phyloP scores from a whole-genome alignment of 164 flowering plant genomes.

The Warburgia ugandensis region DNA sequence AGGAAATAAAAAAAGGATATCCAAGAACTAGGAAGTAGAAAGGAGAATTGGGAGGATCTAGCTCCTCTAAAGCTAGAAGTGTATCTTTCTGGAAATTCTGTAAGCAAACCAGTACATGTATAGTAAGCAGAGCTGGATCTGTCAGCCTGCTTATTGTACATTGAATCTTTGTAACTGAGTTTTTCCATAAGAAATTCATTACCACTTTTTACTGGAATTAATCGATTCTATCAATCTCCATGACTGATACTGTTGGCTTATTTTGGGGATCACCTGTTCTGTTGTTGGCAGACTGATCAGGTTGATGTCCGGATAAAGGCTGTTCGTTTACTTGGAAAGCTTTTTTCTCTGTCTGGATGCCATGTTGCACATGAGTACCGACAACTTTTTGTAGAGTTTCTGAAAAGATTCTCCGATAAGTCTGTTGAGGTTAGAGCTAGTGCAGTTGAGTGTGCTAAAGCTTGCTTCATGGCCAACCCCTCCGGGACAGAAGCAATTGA shows the following conservation, averaged over 20 bases:
- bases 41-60: no score
- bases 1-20: no score
- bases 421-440: slow-evolving; percentile 77
- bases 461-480: slow-evolving; percentile 53
- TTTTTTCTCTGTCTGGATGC: slow-evolving; percentile 47
- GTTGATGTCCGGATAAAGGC: slow-evolving; percentile 94
- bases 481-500: slow-evolving; percentile 45
- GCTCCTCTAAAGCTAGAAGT: no score
- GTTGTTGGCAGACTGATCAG: slow-evolving; percentile 72
- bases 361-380: slow-evolving; percentile 48
- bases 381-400: slow-evolving; percentile 64
- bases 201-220: no score
- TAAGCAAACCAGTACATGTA: no score
- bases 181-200: no score
- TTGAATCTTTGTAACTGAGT: no score
- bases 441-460: slow-evolving; percentile 67
- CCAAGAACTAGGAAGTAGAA: no score
- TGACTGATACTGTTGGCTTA: slow-evolving; percentile 1
- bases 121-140: no score
- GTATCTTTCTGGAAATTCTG: no score
- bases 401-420: slow-evolving; percentile 83
- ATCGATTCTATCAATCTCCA: no score
- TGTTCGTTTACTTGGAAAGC: slow-evolving; percentile 64
- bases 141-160: no score
- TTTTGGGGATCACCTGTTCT: neutral